A percentile compares a stretch with the other conserved stretches of the same genome.
Conservation (phyloP, 2,329 filamentous ascomycete genomes). For the Aspergillus tamarii region DNA sequence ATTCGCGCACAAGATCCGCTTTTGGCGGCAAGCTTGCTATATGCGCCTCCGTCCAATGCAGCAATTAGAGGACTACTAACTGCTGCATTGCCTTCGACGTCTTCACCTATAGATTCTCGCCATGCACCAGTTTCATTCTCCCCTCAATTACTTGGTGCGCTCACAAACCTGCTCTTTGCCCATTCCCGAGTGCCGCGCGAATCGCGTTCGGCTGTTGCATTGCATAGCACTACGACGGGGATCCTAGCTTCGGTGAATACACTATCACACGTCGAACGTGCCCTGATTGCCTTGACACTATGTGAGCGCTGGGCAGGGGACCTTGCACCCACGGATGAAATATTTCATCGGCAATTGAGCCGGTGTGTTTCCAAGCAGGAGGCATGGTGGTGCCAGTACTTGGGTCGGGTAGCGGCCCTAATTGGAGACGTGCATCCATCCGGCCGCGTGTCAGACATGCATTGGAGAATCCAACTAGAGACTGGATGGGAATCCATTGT, state of each 20-base stretch:
- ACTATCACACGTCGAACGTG: slow-evolving; percentile 71
- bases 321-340: slow-evolving; percentile 60
- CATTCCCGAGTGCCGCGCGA: slow-evolving; percentile 58
- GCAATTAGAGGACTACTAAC: slow-evolving; percentile 54
- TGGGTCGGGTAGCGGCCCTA: slow-evolving; percentile 63
- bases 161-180: slow-evolving; percentile 62
- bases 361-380: slow-evolving; percentile 57
- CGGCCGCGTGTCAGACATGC: slow-evolving; percentile 44
- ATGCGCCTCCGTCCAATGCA: slow-evolving; percentile 53
- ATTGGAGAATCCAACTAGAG: slow-evolving; percentile 44
- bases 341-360: slow-evolving; percentile 58
- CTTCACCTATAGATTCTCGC: slow-evolving; percentile 22
- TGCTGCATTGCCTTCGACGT: slow-evolving; percentile 47
- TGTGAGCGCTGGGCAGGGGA: slow-evolving; percentile 75
- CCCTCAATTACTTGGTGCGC: slow-evolving; percentile 54
- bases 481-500: slow-evolving; percentile 47
- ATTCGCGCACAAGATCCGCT: slow-evolving; percentile 70
- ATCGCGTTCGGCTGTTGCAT: slow-evolving; percentile 64
- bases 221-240: slow-evolving; percentile 73
- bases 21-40: slow-evolving; percentile 60
- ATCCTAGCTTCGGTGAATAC: slow-evolving; percentile 71
- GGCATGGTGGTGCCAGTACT: slow-evolving; percentile 68
- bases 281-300: slow-evolving; percentile 70
- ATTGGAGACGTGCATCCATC: slow-evolving; percentile 65
- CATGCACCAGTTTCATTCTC: slow-evolving; percentile 48